Base-by-base conservation (phyloP, 2,329 filamentous ascomycete species). In the Tolypocladium pustulatum region DNA sequence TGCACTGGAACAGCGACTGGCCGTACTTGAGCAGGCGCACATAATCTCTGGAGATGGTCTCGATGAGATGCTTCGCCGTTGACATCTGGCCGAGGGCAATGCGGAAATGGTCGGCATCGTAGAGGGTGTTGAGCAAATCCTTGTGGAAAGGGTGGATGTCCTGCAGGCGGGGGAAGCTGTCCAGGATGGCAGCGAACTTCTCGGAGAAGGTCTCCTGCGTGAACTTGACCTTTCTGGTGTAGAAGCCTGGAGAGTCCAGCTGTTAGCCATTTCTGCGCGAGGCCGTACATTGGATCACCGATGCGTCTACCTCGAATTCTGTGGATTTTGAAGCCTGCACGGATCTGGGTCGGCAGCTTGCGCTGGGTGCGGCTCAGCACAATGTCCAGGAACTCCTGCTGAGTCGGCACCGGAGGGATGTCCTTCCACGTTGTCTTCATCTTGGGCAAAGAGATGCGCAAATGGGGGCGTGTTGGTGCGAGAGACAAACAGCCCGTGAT, bases 151-250 rank as follows among this genome's bases (percentile, higher is more conserved):
- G 92, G 72, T 97, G 93, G 71, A 97, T 93, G 72, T 99, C 94
- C 72, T 91, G 87, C 58, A 99, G 82, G 60, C 92, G 85, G 58
- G 94, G 94, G 70, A 99, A 97, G 67, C 89, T 90, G 73, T 96
- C 90, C 69, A 97, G 85, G 69, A 97, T 97, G 61, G 87, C 84
- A 65, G 85, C 85, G 65, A 99, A 86, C 77, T 97, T 97, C 74
- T 99, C 94, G 64, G 87, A 86, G 75, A 97, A 97, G 49, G 93
- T 97, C 78, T 99, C 94, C 71, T 93, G 88, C 7, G 94, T 97
- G 77, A 91, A 99, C 77, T 97, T 97, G 81, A 97, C 92, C 77
- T 97, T 97, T 73, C 94, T 82, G 53, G 93, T 97, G 76, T 97
- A 97, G 78, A 97, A 97, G 55, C 85, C 88, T 87, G 65, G 7